Evolutionary conservation across 257 asterid species (phyloP), one percentile per base, ranked within the genome.

Genomic region (Voacanga thouarsii): DNA sequence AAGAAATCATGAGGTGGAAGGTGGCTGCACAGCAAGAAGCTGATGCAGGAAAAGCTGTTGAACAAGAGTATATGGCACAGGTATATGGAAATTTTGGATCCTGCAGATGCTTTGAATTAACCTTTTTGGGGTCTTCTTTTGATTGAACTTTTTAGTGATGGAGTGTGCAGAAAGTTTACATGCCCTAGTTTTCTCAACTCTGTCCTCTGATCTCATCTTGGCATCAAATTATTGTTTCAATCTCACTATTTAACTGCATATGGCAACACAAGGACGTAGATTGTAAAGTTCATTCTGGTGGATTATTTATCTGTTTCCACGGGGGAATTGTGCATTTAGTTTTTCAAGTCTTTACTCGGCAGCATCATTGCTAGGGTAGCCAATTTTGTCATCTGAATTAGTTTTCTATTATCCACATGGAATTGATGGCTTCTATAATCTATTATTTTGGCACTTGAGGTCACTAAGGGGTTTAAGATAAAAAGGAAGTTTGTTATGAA

Each of bases 1-100:
- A 93, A 93, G 99, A 93, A 89, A 95, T 95, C 79, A 83, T 83
- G 64, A 85, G 99, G 78, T 95, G 99, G 99, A 95, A 93, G 81
- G 87, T 88, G 77, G 99, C 98, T 53, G 99, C 99, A 53, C 96
- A 93, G 80, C 94, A 95, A 85, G 99, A 93, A 89, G 99, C 99
- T 82, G 98, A 89, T 79, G 98, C 97, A 33, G 99, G 99, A 74
- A 89, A 90, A 87, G 96, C 94, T 79, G 89, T 95, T 80, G 99
- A 95, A 80, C 89, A 91, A 78, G 96, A 93, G 70, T 95, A 86
- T 80, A 78, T 83, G 56, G 80, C 90, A 12, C 96, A 93, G 97
- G 99, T 91, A 89, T 24, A 47, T 55, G 60, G 51, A 51, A 73
- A 43, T 15, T 49, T 59, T 82, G 53, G 69, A 45, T 55, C 28